Base-by-base conservation (phyloP, 2,329 filamentous ascomycete genomes). In the Orbilia ellipsospora region DNA sequence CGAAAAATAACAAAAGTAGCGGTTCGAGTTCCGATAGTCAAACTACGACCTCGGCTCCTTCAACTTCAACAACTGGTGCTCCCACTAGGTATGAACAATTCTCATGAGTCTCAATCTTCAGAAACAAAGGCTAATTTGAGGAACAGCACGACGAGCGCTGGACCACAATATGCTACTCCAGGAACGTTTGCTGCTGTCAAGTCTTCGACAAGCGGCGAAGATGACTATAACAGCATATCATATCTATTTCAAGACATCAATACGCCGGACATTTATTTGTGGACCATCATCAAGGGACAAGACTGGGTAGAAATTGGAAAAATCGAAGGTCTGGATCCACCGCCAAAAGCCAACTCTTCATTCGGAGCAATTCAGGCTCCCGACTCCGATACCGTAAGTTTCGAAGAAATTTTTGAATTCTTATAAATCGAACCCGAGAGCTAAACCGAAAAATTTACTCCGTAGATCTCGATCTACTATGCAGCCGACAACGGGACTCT, bases 151-250 rank as follows among this genome's bases (percentile, higher is more conserved):
- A 61, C 64, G 16, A 75, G 59, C 51, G 31, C 72, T n/a, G 40
- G 52, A 18, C 54, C 64, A 2, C 31, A 20, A 20, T 40, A 62
- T 36, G 40, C 70, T n/a, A 75, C 72, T 12, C 72, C 72, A 12
- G 72, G 72, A 15, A 75, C 72, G 13, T 60, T 75, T 40, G 72
- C 64, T 15, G 64, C 72, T 20, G 72, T 75, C 56, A 75, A 69
- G 51, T 45, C 52, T 20, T 75, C 72, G 15, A 64, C 61, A 12
- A n/a, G 50, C 12, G 55, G 48, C 5, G 28, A 64, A 45, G 64
- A 69, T 15, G 56, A 75, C 15, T 68, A 57, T 36, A 52, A 61
- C 36, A 64, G 64, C 20, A 28, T 75, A 8, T 69, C 64, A 16
- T 75, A 75, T 51, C 16, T 75, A 23, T 69, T 75, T 52, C 72